phyloP scores from a whole-genome alignment of 768 basidiomycete genomes.

The Lactarius deliciosus region DNA sequence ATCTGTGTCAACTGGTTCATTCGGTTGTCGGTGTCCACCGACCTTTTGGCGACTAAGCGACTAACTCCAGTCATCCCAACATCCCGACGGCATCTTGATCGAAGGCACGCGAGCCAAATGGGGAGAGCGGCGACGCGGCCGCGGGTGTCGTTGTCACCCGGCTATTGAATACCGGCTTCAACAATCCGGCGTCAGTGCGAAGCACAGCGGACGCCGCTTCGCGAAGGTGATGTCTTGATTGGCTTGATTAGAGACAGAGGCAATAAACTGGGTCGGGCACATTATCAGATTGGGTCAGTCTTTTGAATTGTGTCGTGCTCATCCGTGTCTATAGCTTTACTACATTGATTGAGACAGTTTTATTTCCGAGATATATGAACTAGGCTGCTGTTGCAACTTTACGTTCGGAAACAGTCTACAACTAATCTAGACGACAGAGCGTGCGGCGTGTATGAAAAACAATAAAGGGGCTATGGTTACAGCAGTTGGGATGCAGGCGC shows the following conservation, averaged over 20 bases:
- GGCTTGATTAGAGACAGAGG: not conserved
- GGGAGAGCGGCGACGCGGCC: conserved; percentile 38
- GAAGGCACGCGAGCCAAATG: conserved; percentile 39
- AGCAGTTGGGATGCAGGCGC: conserved; percentile 13
- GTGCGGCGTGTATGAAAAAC: conserved; percentile 22
- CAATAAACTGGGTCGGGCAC: not conserved
- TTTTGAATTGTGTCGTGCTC: not conserved
- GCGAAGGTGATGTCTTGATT: not conserved
- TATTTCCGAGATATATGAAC: conserved; percentile 11
- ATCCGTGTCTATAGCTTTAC: not conserved
- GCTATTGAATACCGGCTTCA: not conserved
- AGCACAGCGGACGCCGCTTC: not conserved
- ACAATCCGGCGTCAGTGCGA: not conserved
- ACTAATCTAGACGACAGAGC: conserved; percentile 20
- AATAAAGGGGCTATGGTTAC: conserved; percentile 26
- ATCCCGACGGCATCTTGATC: conserved; percentile 34
- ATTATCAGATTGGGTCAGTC: not conserved
- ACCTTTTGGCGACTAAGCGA: not conserved
- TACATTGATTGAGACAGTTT: conserved; percentile 15
- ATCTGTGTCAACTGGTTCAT: not conserved
- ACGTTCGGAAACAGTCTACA: conserved; percentile 13
- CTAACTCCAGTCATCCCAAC: not conserved
- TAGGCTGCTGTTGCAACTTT: conserved; percentile 10
- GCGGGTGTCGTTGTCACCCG: conserved; percentile 24
- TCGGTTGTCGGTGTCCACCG: not conserved